Base-by-base conservation (phyloP, 805 yeast species). In the Hanseniaspora hatyaiensis region DNA sequence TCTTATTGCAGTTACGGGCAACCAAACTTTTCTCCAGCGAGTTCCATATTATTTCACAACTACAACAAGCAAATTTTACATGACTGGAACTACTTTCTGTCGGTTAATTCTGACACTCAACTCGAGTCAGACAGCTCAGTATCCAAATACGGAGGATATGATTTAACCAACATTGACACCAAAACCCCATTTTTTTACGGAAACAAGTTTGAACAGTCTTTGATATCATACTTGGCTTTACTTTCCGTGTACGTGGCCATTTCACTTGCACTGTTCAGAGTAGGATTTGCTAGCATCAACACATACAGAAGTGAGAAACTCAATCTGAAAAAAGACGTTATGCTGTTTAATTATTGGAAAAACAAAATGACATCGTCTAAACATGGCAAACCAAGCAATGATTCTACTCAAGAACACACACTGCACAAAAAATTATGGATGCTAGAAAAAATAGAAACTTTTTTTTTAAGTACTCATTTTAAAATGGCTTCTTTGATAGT, bases 31-130 rank as follows among this genome's bases (percentile, higher is more conserved):
- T 22, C 34, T 6, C n/a, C 47, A 19, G 38, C 29, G 11, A 22
- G 38, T 16, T 12, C 29, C 4, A 29, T 43, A 3, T 29, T 28
- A 4, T 34, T 24, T 28, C n/a, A 24, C 4, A 23, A 28, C 8
- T 43, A 43, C 16, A 43, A 43, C 31, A 11, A 28, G 4, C 34
- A 28, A 2, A 34, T 43, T 12, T 15, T 24, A 20, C 28, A 34
- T n/a, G 47, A 43, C 22, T 43, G 47, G 47, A n/a, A 24, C 12
- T 28, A 18, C 5, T 43, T 43, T 29, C 5, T 43, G 20, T 11
- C 6, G 4, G 12, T 29, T 13, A 24, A 24, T 19, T 16, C 24
- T 11, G 13, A 18, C 4, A n/a, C 12, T n/a, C 28, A 6, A 22
- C 16, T 22, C 4, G 8, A 23, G 20, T 8, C 12, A 18, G 34